Evolutionary conservation across 2,329 filamentous ascomycete genomes (phyloP).

Genomic region (Trichothecium sympodiale): DNA sequence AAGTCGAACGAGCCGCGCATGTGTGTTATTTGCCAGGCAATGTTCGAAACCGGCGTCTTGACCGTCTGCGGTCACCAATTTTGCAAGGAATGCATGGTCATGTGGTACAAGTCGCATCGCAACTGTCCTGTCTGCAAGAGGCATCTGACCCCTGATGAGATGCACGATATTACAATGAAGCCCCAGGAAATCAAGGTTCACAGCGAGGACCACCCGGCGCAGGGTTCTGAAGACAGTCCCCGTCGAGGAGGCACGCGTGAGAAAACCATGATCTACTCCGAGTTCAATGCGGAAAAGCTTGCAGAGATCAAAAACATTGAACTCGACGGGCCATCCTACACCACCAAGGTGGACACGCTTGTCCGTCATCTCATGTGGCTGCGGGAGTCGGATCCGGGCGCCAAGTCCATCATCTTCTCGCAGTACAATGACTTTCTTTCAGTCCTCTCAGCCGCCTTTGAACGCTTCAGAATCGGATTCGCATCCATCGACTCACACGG

Average conservation of each 20-base stretch:
- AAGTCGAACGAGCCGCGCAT: constrained; percentile 53
- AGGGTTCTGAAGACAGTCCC: constrained; percentile 4
- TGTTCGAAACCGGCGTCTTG: constrained; percentile 67
- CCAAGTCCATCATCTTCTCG: constrained; percentile 90
- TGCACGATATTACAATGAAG: constrained; percentile 80
- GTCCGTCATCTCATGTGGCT: constrained; percentile 78
- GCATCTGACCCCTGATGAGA: constrained; percentile 50
- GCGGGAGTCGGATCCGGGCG: constrained; percentile 69
- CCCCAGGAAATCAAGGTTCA: constrained; percentile 62
- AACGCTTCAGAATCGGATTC: constrained; percentile 60
- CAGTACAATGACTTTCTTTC: constrained; percentile 76
- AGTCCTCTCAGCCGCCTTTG: constrained; percentile 61
- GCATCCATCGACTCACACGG: constrained; percentile 56
- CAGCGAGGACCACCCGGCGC: constrained; percentile 13
- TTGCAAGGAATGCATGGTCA: constrained; percentile 74
- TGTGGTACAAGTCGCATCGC: constrained; percentile 65
- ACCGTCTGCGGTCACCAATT: constrained; percentile 89
- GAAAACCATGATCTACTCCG: constrained; percentile 57
- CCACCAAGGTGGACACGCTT: constrained; percentile 81
- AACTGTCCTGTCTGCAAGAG: constrained; percentile 83
- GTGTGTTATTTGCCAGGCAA: constrained; percentile 76
- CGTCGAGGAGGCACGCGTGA: constrained; percentile 12
- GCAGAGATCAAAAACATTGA: constrained; percentile 75
- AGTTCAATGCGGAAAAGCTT: constrained; percentile 60
- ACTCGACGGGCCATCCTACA: constrained; percentile 61